These are phyloP conservation scores for Alternaria sp. DNA, from an alignment of 2,329 filamentous ascomycete genomes.

Conservation along the genomic window DNA sequence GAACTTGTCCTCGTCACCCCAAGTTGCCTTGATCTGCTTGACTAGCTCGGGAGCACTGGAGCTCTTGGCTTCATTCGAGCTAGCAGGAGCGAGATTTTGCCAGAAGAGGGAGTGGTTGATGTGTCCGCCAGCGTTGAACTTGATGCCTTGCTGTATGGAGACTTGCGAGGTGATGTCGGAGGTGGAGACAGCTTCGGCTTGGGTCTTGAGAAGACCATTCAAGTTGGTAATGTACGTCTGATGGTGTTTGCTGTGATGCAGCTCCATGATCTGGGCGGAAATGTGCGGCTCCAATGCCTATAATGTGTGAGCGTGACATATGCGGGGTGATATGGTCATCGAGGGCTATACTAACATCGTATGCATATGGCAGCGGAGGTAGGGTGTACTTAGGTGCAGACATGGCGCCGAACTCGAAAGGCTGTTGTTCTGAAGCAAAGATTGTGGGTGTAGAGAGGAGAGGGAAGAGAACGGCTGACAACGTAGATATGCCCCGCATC, in stretches of 20 bases:
- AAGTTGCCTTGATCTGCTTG: constrained; percentile 69
- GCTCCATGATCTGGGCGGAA: constrained; percentile 80
- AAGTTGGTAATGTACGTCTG: constrained; percentile 80
- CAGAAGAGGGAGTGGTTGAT: constrained; percentile 95
- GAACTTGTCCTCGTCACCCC: constrained; percentile 74
- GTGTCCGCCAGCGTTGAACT: constrained; percentile 91
- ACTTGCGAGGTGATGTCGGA: constrained; percentile 71
- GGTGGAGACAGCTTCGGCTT: constrained; percentile 64
- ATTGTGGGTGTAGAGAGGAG: constrained; percentile 22
- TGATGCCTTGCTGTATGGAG: constrained; percentile 73
- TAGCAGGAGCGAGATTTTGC: constrained; percentile 76
- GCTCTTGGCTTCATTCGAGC: constrained; percentile 65
- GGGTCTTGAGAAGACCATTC: constrained; percentile 70
- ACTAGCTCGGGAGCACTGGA: constrained; percentile 65
- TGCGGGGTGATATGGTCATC: background rate
- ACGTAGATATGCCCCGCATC: constrained; percentile 37
- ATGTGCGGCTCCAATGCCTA: constrained; percentile 77
- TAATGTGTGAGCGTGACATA: constrained; percentile 17
- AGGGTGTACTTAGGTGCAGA: constrained; percentile 63
- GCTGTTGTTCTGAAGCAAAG: constrained; percentile 45
- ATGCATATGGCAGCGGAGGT: constrained; percentile 72
- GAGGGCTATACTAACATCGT: constrained; percentile 65
- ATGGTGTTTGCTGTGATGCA: constrained; percentile 82
- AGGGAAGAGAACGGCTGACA: constrained; percentile 27
- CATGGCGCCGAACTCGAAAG: constrained; percentile 50